phyloP scores from a whole-genome alignment of 2,329 filamentous ascomycete species.

The Tolypocladium cylindrosporum region DNA sequence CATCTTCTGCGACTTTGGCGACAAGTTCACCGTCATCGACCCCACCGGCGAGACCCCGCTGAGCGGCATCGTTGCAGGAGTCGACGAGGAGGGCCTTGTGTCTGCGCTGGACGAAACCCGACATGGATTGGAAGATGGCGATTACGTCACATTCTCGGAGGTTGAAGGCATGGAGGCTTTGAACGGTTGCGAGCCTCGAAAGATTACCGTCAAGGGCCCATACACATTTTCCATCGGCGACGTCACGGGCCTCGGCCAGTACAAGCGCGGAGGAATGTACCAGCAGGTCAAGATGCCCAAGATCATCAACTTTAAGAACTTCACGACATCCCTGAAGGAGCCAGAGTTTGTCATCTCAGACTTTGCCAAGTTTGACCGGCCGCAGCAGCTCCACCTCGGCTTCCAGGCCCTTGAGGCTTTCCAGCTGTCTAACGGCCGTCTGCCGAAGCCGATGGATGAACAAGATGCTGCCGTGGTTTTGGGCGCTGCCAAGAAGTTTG shows the following conservation, averaged over 20 bases:
- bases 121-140: slow-evolving; percentile 91
- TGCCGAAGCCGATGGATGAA: slow-evolving; percentile 77
- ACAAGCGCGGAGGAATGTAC: slow-evolving; percentile 81
- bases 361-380: slow-evolving; percentile 95
- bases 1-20: slow-evolving; percentile 95
- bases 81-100: slow-evolving; percentile 82
- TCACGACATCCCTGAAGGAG: slow-evolving; percentile 68
- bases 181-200: slow-evolving; percentile 75
- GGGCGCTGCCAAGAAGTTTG: slow-evolving; percentile 64
- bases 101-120: slow-evolving; percentile 90
- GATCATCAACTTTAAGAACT: slow-evolving; percentile 76
- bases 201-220: slow-evolving; percentile 87
- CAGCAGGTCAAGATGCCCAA: slow-evolving; percentile 99
- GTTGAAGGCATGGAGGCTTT: slow-evolving; percentile 83
- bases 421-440: slow-evolving; percentile 59
- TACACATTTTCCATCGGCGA: slow-evolving; percentile 98
- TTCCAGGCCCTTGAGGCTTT: slow-evolving; percentile 90
- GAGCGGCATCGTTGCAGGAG: slow-evolving; percentile 80
- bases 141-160: slow-evolving; percentile 92
- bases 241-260: slow-evolving; percentile 76
- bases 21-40: slow-evolving; percentile 85
- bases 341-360: slow-evolving; percentile 89
- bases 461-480: slow-evolving; percentile 72
- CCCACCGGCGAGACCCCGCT: slow-evolving; percentile 81
- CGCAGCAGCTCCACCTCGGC: slow-evolving; percentile 81